Base-by-base conservation (phyloP, 1,139 yeast genomes). In the Hyphopichia burtonii region DNA sequence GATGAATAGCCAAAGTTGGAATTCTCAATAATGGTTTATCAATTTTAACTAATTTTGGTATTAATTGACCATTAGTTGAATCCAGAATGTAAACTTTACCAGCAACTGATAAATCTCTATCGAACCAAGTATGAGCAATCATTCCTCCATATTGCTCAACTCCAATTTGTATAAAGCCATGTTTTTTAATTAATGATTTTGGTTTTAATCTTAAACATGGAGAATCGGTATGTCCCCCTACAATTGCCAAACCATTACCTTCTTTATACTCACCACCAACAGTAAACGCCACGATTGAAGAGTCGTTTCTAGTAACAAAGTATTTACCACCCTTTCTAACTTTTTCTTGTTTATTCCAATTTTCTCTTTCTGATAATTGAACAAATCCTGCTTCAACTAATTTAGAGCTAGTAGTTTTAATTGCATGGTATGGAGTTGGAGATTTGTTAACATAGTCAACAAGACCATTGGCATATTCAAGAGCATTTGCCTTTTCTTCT, bases 71-170 rank as follows among this genome's bases (percentile, higher is more conserved):
- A 27, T 64, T 61, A 6, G n/a, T 31, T 16, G 34, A 12, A 33
- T 78, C 76, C 38, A 68, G 71, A 17, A 86, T 83, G 58, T 84
- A 83, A 1, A 93, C 96, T 50, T 98, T 75, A 14, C 99, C 99
- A 8, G 98, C 98, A 46, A 91, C 71, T 30, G 95, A 79, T 55
- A 93, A 74, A 61, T 93, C 98, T 48, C 98, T 80, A 63, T 93
- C 99, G 58, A 93, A 93, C 94, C 94, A 86, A 25, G 86, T 66
- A 66, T 84, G 89, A 79, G 97, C 95, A 44, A 91, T 82, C 40
- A 96, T 91, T 25, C 99, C 99, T 39, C 99, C 99, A 56, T 93
- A 93, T 40, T 84, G 81, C 62, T 93, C 99, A 5, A 93, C 96
- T 32, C 96, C 98, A 18, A 93, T 82, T 62, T 91, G 97, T 48